Percentiles rank a stretch among this genome's conserved stretches.
Conservation (phyloP, 306 rosid genomes). For the Senna tora region DNA sequence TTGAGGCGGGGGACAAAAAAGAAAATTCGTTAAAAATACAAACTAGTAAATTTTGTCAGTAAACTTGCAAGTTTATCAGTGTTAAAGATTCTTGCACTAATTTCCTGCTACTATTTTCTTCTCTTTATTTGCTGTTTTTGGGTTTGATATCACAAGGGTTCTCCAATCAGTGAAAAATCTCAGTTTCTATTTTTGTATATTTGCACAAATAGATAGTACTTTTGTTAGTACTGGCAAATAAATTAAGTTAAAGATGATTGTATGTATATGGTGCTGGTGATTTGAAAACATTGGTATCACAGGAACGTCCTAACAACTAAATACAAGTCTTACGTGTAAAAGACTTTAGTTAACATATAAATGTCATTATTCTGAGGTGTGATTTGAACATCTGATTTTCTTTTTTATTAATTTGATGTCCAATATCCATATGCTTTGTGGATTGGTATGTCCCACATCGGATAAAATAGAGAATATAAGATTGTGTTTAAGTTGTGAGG, state of each 20-base stretch:
- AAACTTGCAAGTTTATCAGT: not conserved
- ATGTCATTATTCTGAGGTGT: not conserved
- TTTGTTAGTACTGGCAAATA: not conserved
- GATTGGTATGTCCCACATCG: too few relatives aligned
- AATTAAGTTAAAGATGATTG: not conserved
- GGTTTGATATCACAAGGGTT: too few relatives aligned
- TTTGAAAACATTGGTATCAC: conserved; percentile 4
- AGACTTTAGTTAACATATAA: not conserved
- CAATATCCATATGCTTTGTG: conserved; percentile 2
- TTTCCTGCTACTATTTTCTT: too few relatives aligned
- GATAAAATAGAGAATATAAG: too few relatives aligned
- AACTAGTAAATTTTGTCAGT: not conserved
- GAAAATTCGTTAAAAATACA: not conserved
- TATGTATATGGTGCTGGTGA: conserved; percentile 22
- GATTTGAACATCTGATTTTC: conserved; percentile 2
- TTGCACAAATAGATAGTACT: not conserved
- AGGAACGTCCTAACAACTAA: not conserved
- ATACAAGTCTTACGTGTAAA: not conserved
- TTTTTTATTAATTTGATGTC: conserved; percentile 14
- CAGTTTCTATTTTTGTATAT: conserved; percentile 19
- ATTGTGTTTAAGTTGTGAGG: too few relatives aligned
- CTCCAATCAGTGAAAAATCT: not conserved
- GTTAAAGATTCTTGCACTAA: too few relatives aligned
- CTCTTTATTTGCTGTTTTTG: too few relatives aligned
- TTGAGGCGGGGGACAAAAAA: too few relatives aligned